phyloP scores from a whole-genome alignment of 805 yeast species.

The Saccharomycopsis guyanensis region DNA sequence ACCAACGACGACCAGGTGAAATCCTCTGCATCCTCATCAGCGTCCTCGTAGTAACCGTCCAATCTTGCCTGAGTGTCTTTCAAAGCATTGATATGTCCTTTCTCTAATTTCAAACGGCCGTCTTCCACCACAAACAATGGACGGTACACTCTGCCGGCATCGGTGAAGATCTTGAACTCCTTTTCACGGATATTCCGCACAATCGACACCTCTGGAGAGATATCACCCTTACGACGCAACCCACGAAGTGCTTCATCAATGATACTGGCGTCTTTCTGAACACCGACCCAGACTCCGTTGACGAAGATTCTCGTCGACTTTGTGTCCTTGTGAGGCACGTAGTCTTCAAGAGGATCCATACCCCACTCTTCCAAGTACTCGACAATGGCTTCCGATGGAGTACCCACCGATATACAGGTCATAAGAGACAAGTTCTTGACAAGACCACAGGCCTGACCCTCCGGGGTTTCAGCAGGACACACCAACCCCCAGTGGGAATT shows the following conservation, averaged over 20 bases:
- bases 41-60: slow-evolving; percentile 39
- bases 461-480: slow-evolving; percentile 99
- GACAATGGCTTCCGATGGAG: slow-evolving; percentile 91
- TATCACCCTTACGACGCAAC: slow-evolving; percentile 90
- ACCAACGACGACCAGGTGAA: slow-evolving; percentile 85
- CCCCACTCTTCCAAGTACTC: slow-evolving; percentile 98
- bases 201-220: slow-evolving; percentile 92
- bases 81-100: slow-evolving; percentile 73
- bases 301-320: slow-evolving; percentile 92
- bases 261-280: slow-evolving; percentile 92
- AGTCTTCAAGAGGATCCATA: slow-evolving; percentile 95
- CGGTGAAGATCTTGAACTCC: slow-evolving; percentile 93
- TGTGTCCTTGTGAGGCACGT: slow-evolving; percentile 85
- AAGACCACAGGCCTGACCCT: slow-evolving; percentile 99
- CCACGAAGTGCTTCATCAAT: slow-evolving; percentile 85
- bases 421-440: slow-evolving; percentile 92
- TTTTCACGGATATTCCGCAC: slow-evolving; percentile 95
- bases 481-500: slow-evolving; percentile 99
- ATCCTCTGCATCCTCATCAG: slow-evolving; percentile 42
- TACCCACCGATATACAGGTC: slow-evolving; percentile 97
- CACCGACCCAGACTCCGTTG: slow-evolving; percentile 99
- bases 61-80: slow-evolving; percentile 51
- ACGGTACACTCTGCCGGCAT: slow-evolving; percentile 97
- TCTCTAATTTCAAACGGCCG: slow-evolving; percentile 70
- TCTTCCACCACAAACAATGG: slow-evolving; percentile 93